Base-by-base conservation (phyloP, 768 basidiomycete species). In the Lentinula guzmanii region DNA sequence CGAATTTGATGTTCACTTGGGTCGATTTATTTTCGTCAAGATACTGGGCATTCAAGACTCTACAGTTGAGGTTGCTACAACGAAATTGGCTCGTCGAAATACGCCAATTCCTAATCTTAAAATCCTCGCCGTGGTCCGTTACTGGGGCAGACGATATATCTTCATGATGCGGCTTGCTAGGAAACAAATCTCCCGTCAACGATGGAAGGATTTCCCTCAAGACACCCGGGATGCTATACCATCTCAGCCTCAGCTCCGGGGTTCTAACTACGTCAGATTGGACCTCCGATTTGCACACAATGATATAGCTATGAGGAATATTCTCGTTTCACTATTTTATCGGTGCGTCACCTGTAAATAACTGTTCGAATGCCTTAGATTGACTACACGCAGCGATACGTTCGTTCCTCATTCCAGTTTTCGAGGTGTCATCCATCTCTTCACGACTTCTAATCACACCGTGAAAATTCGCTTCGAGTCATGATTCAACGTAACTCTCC, bases 131-230 rank as follows among this genome's bases (percentile, higher is more conserved):
- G 41, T 39, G 28, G 31, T 62, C 21, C 54, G 31, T 9, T 62
- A 46, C 34, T 28, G 54, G 6, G 45, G 45, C 7, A 42, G n/a
- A 28, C 37, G 18, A 3, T 48, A 62, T 42, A 45, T 56, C 3
- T 55, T 56, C 31, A 62, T 62, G 61, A 45, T 39, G 16, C 61
- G 45, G n/a, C 8, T 62, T 13, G 11, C 54, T 33, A 54, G 54
- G 46, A 34, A 34, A 33, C 31, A 55, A 18, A 7, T 55, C 15
- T 11, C n/a, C 45, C 33, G 15, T 35, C 34, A 21, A n/a, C 21
- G 41, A 34, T 52, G 33, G 42, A 45, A 45, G n/a, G 18, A 24
- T 45, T 24, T 13, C n/a, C 43, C 54, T n/a, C 21, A 52, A 31
- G 54, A 46, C 11, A 28, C 11, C 45, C 13, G 31, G 33, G 37